Evolutionary conservation across 768 basidiomycete genomes (phyloP).

Genomic region (Tubosaeta sp.): DNA sequence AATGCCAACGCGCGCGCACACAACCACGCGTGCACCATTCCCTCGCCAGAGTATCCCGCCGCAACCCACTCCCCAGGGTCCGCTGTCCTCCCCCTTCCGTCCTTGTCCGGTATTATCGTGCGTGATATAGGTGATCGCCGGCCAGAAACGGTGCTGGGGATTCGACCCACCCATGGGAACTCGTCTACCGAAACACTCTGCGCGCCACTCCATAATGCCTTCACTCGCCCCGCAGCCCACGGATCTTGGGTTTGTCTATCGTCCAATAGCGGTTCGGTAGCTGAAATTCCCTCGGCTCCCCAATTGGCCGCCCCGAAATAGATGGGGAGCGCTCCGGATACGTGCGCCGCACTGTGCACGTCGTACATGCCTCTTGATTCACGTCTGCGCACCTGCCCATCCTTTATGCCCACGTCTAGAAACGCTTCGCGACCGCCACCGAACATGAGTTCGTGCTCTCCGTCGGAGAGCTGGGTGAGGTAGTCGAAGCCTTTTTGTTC

Average conservation of each 20-base stretch:
- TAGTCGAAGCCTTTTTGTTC: conserved; percentile 51
- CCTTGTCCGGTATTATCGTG: conserved; percentile 1
- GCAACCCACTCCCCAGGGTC: conserved; percentile 65
- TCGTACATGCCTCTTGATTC: conserved; percentile 29
- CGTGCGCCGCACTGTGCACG: conserved; percentile 36
- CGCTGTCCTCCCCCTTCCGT: conserved; percentile 6
- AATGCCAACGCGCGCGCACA: conserved; percentile 53
- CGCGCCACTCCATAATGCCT: conserved; percentile 61
- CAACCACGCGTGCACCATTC: conserved; percentile 70
- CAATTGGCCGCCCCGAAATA: conserved; percentile 48
- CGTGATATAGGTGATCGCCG: conserved; percentile 25
- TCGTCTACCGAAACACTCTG: conserved; percentile 58
- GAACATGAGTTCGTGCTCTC: conserved; percentile 54
- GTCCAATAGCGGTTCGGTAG: conserved; percentile 7
- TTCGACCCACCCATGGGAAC: conserved; percentile 66
- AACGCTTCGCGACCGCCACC: conserved; percentile 51
- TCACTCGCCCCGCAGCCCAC: conserved; percentile 46
- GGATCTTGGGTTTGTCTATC: conserved; percentile 7
- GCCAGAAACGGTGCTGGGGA: conserved; percentile 48
- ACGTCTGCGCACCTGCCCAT: conserved; percentile 18
- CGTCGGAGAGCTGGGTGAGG: conserved; percentile 55
- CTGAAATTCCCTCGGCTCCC: conserved; percentile 36
- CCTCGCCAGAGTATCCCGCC: conserved; percentile 69
- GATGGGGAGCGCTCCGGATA: conserved; percentile 47
- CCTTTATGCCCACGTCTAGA: not conserved